Evolutionary conservation across 2,329 filamentous ascomycete species (phyloP), one percentile per base, ranked within the genome.

Genomic region (Colletotrichum neosansevieriae): DNA sequence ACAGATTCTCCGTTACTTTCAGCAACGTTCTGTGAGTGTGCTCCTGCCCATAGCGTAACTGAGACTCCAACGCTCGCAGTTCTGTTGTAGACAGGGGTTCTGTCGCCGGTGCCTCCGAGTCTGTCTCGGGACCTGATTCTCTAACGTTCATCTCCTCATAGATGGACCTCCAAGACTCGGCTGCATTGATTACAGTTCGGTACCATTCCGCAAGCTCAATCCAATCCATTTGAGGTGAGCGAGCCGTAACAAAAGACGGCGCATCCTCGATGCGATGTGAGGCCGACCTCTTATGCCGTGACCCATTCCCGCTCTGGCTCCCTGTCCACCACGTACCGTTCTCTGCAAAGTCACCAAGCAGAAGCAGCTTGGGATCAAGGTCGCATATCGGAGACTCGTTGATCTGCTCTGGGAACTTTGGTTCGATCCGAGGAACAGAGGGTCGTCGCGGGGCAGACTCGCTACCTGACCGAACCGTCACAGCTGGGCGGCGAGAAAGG

Each of bases 281-380:
- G 69, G 75, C 63, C 73, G 72, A 75, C 72, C 76, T 79, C 70
- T 72, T 72, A 62, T 77, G 74, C 70, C 74, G 54, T 60, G 74
- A 59, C 42, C 56, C 36, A 29, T 47, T 42, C 47, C 61, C 83
- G 56, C 85, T 85, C 2, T 90, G 83, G 56, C 85, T 85, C 2
- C 91, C 92, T 53, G 91, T 90, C 92, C 92, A 95, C 93, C 92
- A 95, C 7, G 87, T 88, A 2, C 92, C 92, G 75, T 96, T 96
- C 75, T 96, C 93, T 1, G 90, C 91, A 72, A 94, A 85, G 73
- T 94, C 88, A 2, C 92, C 92, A 2, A 94, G 78, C 6, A 94
- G 82, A 19, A 95, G 81, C 5, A 92, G 86, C 75, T 94, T 96
- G 1, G 91, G 88, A 75, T 96, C 93, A 19, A 94, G 79, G 57